Evolutionary conservation across 2,329 filamentous ascomycete genomes (phyloP), one percentile per base, ranked within the genome.

Genomic region (Trichoderma sp.): DNA sequence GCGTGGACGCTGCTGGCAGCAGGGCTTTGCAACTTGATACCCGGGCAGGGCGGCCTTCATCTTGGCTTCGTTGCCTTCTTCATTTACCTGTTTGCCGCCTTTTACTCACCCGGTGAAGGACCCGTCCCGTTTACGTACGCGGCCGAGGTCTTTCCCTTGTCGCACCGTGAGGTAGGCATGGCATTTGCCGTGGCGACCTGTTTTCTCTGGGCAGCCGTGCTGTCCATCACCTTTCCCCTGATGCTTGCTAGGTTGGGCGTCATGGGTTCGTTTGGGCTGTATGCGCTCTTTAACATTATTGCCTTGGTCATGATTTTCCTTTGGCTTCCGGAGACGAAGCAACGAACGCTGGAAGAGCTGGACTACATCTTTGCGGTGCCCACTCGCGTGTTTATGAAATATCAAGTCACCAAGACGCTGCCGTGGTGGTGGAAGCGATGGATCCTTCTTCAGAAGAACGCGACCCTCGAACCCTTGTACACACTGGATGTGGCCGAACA

Each of bases 101-200:
- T 86, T 74, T 86, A 86, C 73, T 84, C 83, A 3, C 84, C 84
- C 2, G 84, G 84, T 3, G 91, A 93, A 80, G 91, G 89, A 0
- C 88, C 88, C 5, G 90, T 92, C 8, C 90, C 90, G 0, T 92
- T 90, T 77, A 88, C 88, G 0, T 92, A 92, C 80, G 87, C 85
- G 6, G 90, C 91, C 55, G 91, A 93, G 78, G 89, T 92, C 2
- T 93, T 91, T 77, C 91, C 91, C 0, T 85, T 92, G 0, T 91
- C 89, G 1, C 90, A 93, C 78, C 86, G 91, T 76, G 91, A 93
- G 77, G 85, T 92, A 28, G 91, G 91, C 71, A 93, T 93, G 91
- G 87, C 86, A 0, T 92, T 87, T 80, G 88, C 90, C 8, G 90
- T 92, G 9, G 88, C 90, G 1, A 92, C 89, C 0, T 91, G 89